Evolutionary conservation across 1,284 basidiomycete genomes (phyloP).

Genomic region (Rhodotorula sp.): DNA sequence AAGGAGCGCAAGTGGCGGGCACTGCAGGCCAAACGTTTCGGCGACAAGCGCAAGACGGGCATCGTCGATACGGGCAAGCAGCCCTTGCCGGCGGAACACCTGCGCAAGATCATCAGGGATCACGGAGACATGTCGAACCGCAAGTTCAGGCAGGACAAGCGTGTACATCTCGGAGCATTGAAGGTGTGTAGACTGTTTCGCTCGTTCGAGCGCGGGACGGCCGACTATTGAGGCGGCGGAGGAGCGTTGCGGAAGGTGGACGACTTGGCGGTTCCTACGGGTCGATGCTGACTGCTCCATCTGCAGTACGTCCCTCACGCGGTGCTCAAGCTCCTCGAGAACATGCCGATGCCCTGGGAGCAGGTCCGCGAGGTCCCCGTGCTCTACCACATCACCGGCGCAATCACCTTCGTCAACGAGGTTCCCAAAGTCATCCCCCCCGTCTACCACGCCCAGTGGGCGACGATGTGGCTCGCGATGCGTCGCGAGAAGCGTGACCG

Average conservation of each 20-base stretch:
- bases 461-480: slow-evolving; percentile 99
- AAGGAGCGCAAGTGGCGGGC: slow-evolving; percentile 93
- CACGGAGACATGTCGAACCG: slow-evolving; percentile 67
- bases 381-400: slow-evolving; percentile 97
- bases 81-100: slow-evolving; percentile 70
- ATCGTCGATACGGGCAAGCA: slow-evolving; percentile 92
- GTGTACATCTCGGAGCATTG: slow-evolving; percentile 50
- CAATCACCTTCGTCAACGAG: slow-evolving; percentile 99
- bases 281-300: neutral
- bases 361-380: slow-evolving; percentile 97
- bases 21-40: slow-evolving; percentile 86
- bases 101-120: slow-evolving; percentile 94
- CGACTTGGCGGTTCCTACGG: fast-evolving
- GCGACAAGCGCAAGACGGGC: slow-evolving; percentile 75
- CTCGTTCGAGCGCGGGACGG: too few species aligned
- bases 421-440: slow-evolving; percentile 95
- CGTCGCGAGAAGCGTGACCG: slow-evolving; percentile 97
- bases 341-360: slow-evolving; percentile 95
- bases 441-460: slow-evolving; percentile 99
- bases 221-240: too few species aligned
- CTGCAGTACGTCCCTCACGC: slow-evolving; percentile 77
- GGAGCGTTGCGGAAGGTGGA: neutral
- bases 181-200: slow-evolving; percentile 24
- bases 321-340: slow-evolving; percentile 98
- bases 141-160: slow-evolving; percentile 93